A percentile compares a stretch with the other conserved stretches of the same genome.
These are phyloP conservation scores for Cyclospora cayetanensis DNA, from an alignment of 169 alveolate species.

Conservation along the genomic window DNA sequence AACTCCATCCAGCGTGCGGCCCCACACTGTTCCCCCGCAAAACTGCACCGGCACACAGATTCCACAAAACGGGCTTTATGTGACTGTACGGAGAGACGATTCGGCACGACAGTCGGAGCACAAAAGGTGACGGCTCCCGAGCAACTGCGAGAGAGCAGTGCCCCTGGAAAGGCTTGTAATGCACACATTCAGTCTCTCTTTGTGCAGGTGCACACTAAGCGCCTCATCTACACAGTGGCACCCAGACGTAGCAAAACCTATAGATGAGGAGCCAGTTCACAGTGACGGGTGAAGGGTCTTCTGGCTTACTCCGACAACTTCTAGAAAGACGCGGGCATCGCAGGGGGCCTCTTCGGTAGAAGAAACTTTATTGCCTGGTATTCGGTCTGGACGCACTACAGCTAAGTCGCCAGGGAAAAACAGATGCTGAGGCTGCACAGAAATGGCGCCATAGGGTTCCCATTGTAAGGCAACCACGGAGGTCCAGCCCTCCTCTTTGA, in stretches of 20 bases:
- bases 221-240: no score
- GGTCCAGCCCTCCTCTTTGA: background rate
- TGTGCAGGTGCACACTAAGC: no score
- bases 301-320: background rate
- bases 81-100: no score
- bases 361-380: background rate
- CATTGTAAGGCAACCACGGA: background rate
- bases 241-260: no score
- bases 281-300: background rate
- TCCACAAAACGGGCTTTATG: no score
- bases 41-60: background rate
- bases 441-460: background rate
- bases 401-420: background rate
- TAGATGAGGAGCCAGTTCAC: no score
- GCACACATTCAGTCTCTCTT: no score
- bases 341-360: background rate
- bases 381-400: background rate
- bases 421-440: background rate
- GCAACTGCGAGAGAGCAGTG: no score
- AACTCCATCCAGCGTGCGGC: conserved; percentile 28
- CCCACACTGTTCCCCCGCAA: conserved; percentile 52
- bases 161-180: no score
- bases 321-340: background rate
- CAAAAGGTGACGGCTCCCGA: no score
- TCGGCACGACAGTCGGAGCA: no score